phyloP scores from a whole-genome alignment of 1,139 yeast genomes.

The Protomyces arabidopsidicola region DNA sequence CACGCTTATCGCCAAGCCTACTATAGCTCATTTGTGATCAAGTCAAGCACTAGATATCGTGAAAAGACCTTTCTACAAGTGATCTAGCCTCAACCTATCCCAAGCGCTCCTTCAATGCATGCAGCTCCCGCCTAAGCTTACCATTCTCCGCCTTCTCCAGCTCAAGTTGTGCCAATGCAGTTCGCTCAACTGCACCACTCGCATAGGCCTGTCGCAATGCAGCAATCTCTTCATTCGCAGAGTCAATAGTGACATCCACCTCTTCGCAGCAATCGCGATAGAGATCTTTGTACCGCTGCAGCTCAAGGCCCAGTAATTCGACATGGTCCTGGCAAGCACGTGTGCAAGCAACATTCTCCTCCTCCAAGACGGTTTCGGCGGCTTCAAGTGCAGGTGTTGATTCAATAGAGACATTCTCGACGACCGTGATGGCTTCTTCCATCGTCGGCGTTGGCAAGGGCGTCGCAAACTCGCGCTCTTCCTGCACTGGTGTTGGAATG shows the following conservation, averaged over 20 bases:
- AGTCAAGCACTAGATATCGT: too few relatives aligned
- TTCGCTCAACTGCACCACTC: constrained; percentile 9
- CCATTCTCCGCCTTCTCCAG: constrained; percentile 20
- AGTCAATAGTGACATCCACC: constrained; percentile 20
- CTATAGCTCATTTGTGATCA: too few relatives aligned
- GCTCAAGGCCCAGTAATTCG: constrained; percentile 9
- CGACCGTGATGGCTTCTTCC: neutral
- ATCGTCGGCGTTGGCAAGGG: neutral
- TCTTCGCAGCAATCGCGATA: constrained; percentile 17
- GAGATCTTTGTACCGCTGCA: constrained; percentile 15
- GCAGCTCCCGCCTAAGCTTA: neutral
- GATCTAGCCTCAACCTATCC: too few relatives aligned
- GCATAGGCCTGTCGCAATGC: constrained; percentile 5
- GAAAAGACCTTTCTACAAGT: too few relatives aligned
- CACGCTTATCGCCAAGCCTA: too few relatives aligned
- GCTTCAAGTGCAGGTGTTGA: neutral
- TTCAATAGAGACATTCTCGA: neutral
- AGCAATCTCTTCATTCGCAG: constrained; percentile 22
- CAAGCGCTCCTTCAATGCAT: neutral
- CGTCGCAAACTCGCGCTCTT: neutral
- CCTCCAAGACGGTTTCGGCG: neutral
- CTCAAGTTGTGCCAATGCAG: constrained; percentile 13
- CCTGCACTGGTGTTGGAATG: neutral
- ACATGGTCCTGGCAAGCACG: constrained; percentile 1
- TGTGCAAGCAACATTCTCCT: neutral